phyloP scores from a whole-genome alignment of 495 filamentous ascomycete genomes.

The Talaromyces nanjingensis region DNA sequence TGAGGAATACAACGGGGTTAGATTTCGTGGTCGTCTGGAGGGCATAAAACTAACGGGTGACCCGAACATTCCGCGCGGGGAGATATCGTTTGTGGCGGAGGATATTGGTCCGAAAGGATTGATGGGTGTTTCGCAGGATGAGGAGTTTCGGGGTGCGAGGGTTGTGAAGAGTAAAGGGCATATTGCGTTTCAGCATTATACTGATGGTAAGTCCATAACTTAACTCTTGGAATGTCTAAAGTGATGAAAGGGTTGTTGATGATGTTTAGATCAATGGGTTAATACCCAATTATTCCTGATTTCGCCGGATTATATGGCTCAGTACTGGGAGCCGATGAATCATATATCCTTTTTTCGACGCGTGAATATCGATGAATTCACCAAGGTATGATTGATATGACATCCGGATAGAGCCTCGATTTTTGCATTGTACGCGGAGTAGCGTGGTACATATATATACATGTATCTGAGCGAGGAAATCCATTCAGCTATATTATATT shows the following conservation, averaged over 20 bases:
- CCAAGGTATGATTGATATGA: not conserved
- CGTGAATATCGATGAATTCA: conserved; percentile 60
- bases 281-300: conserved; percentile 70
- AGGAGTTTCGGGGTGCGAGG: conserved; percentile 63
- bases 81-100: conserved; percentile 69
- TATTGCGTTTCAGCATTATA: conserved; percentile 64
- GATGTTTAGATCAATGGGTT: conserved; percentile 59
- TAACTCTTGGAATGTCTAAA: not conserved
- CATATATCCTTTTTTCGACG: conserved; percentile 77
- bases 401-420: not conserved
- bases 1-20: conserved; percentile 8
- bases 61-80: conserved; percentile 77
- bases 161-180: conserved; percentile 74
- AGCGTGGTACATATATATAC: not conserved
- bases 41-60: conserved; percentile 91
- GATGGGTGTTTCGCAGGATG: conserved; percentile 54
- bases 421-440: not conserved
- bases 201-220: conserved; percentile 48
- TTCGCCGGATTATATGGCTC: conserved; percentile 67
- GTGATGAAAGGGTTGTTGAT: not conserved
- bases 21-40: conserved; percentile 55
- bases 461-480: too few relatives aligned
- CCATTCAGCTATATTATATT: too few relatives aligned
- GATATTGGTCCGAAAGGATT: conserved; percentile 63
- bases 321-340: conserved; percentile 73